phyloP scores from a whole-genome alignment of 2,329 filamentous ascomycete species.

The Aspergillus floridensis region DNA sequence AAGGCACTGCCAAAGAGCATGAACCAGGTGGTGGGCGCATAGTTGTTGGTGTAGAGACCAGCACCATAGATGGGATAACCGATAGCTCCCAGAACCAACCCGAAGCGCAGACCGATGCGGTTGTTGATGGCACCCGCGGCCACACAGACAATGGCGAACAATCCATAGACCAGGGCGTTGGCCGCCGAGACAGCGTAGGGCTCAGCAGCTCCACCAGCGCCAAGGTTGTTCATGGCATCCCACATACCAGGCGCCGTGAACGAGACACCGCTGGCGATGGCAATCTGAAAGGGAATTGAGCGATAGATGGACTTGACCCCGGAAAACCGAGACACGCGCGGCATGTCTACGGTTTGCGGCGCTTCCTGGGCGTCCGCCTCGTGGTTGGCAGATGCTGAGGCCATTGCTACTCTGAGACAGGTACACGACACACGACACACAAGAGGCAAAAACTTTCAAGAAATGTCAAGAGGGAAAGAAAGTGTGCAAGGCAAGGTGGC shows the following conservation, averaged over 20 bases:
- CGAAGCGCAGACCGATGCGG: constrained; percentile 12
- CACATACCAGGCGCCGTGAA: constrained; percentile 15
- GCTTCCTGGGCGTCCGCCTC: background rate
- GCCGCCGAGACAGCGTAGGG: constrained; percentile 13
- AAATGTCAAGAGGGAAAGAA: background rate
- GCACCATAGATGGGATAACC: constrained; percentile 13
- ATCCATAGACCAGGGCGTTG: constrained; percentile 9
- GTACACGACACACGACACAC: background rate
- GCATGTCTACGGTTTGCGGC: background rate
- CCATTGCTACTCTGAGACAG: background rate
- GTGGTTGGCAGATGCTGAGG: background rate
- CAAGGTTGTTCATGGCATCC: constrained; percentile 13
- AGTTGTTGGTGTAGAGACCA: constrained; percentile 13
- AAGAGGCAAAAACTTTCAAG: background rate
- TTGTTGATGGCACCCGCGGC: constrained; percentile 14
- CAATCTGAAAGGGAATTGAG: constrained; percentile 15
- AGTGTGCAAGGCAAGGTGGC: background rate
- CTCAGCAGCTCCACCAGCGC: constrained; percentile 13
- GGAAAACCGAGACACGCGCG: background rate
- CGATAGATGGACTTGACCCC: background rate
- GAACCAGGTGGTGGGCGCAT: constrained; percentile 12
- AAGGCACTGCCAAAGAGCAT: constrained; percentile 12
- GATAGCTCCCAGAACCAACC: constrained; percentile 8
- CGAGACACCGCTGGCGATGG: constrained; percentile 13
- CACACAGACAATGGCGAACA: constrained; percentile 13